Evolutionary conservation across 306 rosid genomes (phyloP).

Genomic region (Elaeagnus macrophylla): DNA sequence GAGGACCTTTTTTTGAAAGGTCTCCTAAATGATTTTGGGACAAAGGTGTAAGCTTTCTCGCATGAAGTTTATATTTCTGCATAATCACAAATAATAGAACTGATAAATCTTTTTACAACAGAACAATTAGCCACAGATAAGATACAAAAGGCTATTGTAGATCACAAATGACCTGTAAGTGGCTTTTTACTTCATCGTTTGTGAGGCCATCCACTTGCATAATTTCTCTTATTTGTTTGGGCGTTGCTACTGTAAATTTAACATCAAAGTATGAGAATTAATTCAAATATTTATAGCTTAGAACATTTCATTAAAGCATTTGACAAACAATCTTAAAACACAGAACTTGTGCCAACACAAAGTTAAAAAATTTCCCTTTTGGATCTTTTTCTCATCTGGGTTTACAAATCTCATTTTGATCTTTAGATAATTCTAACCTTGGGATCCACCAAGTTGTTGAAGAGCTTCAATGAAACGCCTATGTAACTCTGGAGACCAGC

Average conservation of each 20-base stretch:
- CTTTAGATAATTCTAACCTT: constrained; percentile 37
- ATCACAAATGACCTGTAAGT: constrained; percentile 56
- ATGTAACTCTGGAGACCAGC: constrained; percentile 88
- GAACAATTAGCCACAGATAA: not conserved
- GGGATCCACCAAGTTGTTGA: constrained; percentile 79
- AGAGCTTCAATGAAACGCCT: constrained; percentile 65
- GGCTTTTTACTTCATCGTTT: constrained; percentile 96
- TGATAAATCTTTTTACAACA: not conserved
- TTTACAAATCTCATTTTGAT: not conserved
- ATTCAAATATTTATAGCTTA: too few species aligned
- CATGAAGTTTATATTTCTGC: constrained; percentile 89
- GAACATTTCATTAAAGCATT: not conserved
- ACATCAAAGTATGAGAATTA: too few species aligned
- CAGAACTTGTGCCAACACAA: not conserved
- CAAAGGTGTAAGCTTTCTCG: constrained; percentile 48
- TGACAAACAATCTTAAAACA: not conserved
- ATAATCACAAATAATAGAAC: not conserved
- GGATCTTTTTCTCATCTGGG: not conserved
- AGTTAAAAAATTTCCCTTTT: not conserved
- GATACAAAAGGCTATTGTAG: not conserved
- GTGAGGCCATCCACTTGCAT: constrained; percentile 83
- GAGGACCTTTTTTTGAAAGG: constrained; percentile 54
- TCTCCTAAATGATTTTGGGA: constrained; percentile 36
- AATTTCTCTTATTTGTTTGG: constrained; percentile 86
- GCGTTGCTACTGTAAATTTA: constrained; percentile 64